Percentiles rank a stretch among this genome's conserved stretches.
These are phyloP conservation scores for Podaxis sp. DNA, from an alignment of 768 basidiomycete species.

Conservation along the genomic window DNA sequence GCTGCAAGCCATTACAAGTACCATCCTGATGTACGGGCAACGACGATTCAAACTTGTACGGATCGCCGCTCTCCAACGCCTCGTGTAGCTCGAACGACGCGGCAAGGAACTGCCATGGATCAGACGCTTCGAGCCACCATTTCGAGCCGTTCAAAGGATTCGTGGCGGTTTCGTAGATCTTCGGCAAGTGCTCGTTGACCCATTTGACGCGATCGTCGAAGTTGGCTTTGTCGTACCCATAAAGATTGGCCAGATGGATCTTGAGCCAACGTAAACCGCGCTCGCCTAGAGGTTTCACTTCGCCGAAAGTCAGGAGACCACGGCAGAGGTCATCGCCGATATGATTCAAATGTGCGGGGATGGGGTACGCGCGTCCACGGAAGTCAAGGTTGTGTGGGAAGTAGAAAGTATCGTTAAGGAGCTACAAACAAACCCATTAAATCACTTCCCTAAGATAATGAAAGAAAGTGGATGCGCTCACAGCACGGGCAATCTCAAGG, in stretches of 20 bases:
- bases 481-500: constrained; percentile 91
- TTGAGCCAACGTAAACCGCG: constrained; percentile 92
- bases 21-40: constrained; percentile 98
- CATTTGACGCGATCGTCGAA: constrained; percentile 91
- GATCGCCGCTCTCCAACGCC: constrained; percentile 73
- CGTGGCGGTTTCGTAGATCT: constrained; percentile 81
- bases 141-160: constrained; percentile 74
- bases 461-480: constrained; percentile 36
- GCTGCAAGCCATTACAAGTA: constrained; percentile 97
- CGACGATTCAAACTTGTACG: constrained; percentile 57
- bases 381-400: constrained; percentile 97
- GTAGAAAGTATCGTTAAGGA: constrained; percentile 86
- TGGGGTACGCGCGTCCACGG: constrained; percentile 94
- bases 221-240: constrained; percentile 91
- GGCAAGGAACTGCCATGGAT: constrained; percentile 97
- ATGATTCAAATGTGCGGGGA: constrained; percentile 93
- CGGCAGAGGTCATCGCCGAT: constrained; percentile 93
- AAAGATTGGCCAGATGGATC: constrained; percentile 91
- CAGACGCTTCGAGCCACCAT: constrained; percentile 93
- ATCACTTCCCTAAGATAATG: background rate
- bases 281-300: constrained; percentile 74
- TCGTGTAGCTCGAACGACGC: constrained; percentile 86
- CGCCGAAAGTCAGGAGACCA: constrained; percentile 82
- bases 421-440: constrained; percentile 40
- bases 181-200: constrained; percentile 67